A percentile compares a stretch with the other conserved stretches of the same genome.
Conservation (phyloP, 352 stramenopile genomes). For the Globisporangium barbulae region DNA sequence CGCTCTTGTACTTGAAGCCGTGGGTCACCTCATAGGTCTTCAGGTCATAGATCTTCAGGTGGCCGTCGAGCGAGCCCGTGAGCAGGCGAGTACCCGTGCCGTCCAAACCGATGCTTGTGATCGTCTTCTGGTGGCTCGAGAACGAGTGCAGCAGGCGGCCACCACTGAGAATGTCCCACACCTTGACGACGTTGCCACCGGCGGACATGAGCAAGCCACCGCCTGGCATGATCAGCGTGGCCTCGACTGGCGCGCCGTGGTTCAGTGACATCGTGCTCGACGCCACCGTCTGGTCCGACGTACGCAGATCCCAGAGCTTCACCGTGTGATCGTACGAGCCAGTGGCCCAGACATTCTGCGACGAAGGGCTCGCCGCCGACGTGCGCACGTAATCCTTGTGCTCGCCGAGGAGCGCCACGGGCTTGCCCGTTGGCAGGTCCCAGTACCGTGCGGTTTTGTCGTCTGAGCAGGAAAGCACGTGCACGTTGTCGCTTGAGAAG, state of each 20-base stretch:
- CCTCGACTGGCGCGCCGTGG: slow-evolving; percentile 87
- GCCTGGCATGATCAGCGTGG: slow-evolving; percentile 83
- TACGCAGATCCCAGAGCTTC: slow-evolving; percentile 90
- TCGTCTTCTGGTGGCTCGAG: slow-evolving; percentile 93
- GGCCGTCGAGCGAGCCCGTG: slow-evolving; percentile 87
- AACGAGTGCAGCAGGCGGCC: slow-evolving; percentile 87
- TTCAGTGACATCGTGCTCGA: slow-evolving; percentile 54
- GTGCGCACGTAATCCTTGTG: slow-evolving; percentile 90
- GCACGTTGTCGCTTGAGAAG: slow-evolving; percentile 81
- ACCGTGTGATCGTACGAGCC: slow-evolving; percentile 93
- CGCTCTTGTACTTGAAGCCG: slow-evolving; percentile 86
- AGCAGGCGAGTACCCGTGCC: slow-evolving; percentile 87
- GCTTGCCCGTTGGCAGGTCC: slow-evolving; percentile 85
- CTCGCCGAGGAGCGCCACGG: slow-evolving; percentile 64
- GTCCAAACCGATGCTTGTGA: slow-evolving; percentile 88
- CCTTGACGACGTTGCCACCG: slow-evolving; percentile 88
- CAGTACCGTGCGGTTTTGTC: slow-evolving; percentile 89
- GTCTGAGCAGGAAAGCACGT: slow-evolving; percentile 89
- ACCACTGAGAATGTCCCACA: slow-evolving; percentile 91
- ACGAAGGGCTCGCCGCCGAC: slow-evolving; percentile 65
- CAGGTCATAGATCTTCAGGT: slow-evolving; percentile 93
- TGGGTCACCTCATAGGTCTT: slow-evolving; percentile 90
- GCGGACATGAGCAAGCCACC: slow-evolving; percentile 82
- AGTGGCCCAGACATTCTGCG: slow-evolving; percentile 80
- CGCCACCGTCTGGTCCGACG: slow-evolving; percentile 58